A percentile compares a stretch with the other conserved stretches of the same genome.
phyloP scores from a whole-genome alignment of 192 early-diverging fungal genomes.

The Linnemannia exigua region DNA sequence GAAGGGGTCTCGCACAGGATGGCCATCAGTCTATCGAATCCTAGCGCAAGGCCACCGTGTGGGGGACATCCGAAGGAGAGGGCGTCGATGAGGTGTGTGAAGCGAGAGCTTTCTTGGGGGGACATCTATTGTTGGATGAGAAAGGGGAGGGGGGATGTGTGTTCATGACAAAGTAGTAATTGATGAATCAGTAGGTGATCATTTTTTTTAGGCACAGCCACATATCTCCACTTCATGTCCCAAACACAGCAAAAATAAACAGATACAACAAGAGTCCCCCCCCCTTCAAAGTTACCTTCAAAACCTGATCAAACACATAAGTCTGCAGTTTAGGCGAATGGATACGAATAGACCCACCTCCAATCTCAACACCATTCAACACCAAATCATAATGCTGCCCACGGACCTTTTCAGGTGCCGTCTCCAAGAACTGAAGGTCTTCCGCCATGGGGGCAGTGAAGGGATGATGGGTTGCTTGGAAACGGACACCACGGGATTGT shows the following conservation, averaged over 20 bases:
- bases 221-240: background rate
- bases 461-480: slow-evolving; percentile 90
- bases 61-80: slow-evolving; percentile 89
- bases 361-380: slow-evolving; percentile 92
- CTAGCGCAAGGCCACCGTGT: slow-evolving; percentile 90
- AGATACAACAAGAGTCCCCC: background rate
- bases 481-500: slow-evolving; percentile 3
- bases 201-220: background rate
- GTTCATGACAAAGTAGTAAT: background rate
- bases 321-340: slow-evolving; percentile 84
- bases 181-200: background rate
- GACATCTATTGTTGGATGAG: slow-evolving; percentile 52
- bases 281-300: slow-evolving; percentile 61
- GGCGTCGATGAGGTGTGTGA: slow-evolving; percentile 87
- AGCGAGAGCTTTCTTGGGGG: slow-evolving; percentile 68
- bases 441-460: slow-evolving; percentile 86
- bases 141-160: background rate
- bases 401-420: slow-evolving; percentile 72
- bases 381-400: slow-evolving; percentile 95
- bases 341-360: slow-evolving; percentile 91
- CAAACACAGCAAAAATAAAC: background rate
- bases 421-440: slow-evolving; percentile 75
- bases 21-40: slow-evolving; percentile 86
- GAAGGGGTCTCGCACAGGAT: slow-evolving; percentile 79
- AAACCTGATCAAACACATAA: slow-evolving; percentile 79